These are phyloP conservation scores for Camellia japonica DNA, from an alignment of 148 eudicot species.

Conservation along the genomic window DNA sequence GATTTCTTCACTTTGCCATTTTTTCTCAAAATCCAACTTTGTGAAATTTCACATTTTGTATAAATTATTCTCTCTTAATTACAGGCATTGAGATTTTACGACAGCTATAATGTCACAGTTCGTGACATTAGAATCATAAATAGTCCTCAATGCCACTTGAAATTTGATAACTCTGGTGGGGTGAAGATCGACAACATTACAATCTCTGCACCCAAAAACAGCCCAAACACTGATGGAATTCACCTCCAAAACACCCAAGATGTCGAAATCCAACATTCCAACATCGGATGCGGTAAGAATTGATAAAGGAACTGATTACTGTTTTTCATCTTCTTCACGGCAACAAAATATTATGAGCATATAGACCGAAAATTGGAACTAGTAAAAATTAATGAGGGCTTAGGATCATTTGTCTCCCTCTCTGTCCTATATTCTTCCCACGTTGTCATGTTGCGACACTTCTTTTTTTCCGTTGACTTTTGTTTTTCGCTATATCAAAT, in stretches of 20 bases:
- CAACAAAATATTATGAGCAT: too few species aligned
- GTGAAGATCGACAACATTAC: constrained; percentile 56
- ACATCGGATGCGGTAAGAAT: constrained; percentile 58
- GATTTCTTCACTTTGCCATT: constrained; percentile 3
- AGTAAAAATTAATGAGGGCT: too few species aligned
- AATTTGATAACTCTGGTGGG: constrained; percentile 64
- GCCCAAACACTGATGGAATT: constrained; percentile 87
- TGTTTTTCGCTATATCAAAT: too few species aligned
- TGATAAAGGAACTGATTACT: too few species aligned
- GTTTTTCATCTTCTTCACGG: too few species aligned
- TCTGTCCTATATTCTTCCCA: too few species aligned
- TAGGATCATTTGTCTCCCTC: too few species aligned
- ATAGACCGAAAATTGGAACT: background rate
- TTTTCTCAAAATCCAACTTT: background rate
- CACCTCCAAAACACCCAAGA: constrained; percentile 77
- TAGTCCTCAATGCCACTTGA: constrained; percentile 79
- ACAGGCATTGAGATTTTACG: constrained; percentile 77
- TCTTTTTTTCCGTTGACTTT: too few species aligned
- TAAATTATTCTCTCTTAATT: background rate
- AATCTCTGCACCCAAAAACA: constrained; percentile 65
- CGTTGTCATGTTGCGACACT: too few species aligned
- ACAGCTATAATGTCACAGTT: constrained; percentile 49
- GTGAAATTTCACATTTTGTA: background rate
- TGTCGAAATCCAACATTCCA: constrained; percentile 65
- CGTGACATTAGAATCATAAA: constrained; percentile 61